These are phyloP conservation scores for Jackrogersella multiformis DNA, from an alignment of 495 filamentous ascomycete species.

Conservation along the genomic window DNA sequence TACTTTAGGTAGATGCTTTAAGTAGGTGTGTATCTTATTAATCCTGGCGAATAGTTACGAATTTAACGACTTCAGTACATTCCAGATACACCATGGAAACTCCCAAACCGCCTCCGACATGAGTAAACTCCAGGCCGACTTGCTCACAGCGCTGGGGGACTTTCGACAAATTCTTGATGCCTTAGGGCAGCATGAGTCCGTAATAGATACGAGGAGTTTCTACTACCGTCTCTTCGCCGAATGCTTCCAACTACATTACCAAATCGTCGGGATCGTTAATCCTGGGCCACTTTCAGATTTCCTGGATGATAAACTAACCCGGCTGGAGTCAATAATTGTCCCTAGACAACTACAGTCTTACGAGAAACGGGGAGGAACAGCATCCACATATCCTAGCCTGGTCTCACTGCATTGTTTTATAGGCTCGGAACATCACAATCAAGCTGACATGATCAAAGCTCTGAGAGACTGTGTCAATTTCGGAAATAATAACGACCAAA, in stretches of 20 bases:
- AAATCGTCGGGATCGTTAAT: background rate
- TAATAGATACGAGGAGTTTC: background rate
- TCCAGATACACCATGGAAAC: background rate
- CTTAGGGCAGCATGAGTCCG: background rate
- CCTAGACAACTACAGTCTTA: background rate
- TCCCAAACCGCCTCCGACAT: background rate
- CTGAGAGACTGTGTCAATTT: background rate
- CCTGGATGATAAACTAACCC: background rate
- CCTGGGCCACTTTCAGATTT: background rate
- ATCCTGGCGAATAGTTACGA: too few species aligned
- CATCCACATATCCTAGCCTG: background rate
- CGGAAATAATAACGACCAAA: background rate
- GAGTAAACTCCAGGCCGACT: background rate
- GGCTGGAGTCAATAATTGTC: background rate
- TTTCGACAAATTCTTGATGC: background rate
- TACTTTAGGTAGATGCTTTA: too few species aligned
- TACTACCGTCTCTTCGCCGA: background rate
- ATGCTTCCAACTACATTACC: background rate
- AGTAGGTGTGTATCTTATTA: too few species aligned
- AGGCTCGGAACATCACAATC: background rate
- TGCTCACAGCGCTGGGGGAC: background rate
- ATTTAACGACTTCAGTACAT: background rate
- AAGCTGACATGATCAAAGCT: background rate
- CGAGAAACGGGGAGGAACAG: background rate
- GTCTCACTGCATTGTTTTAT: background rate